Evolutionary conservation across 805 yeast genomes (phyloP), one percentile per base, ranked within the genome.

Genomic region (Wickerhamiella vanderwaltii): DNA sequence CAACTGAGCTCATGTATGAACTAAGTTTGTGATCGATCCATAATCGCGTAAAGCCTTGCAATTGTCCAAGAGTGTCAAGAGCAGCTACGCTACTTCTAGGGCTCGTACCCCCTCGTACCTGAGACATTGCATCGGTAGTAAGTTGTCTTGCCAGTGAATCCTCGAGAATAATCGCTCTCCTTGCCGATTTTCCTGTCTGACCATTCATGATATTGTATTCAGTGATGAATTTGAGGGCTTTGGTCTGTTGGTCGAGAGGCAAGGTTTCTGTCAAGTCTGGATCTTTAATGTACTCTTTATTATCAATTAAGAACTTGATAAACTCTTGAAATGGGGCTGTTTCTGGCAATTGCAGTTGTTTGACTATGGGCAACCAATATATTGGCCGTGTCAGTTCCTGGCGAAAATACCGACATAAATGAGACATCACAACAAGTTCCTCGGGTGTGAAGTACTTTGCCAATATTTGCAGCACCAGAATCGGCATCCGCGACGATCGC

Each of bases 401-500:
- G 11, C 33, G 32, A 19, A 37, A 37, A 23, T 29, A 22, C 13
- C 31, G 23, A 9, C 40, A 28, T 15, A 22, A 1, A 6, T 29
- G 25, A 4, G 40, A 29, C 25, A 29, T 22, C 20, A 28, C 25
- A 3, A 37, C 25, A 4, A 37, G 13, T 29, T 37, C 40, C 15
- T 37, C 29, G 6, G 40, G 40, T 9, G 33, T 19, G 34, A 22
- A 16, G 13, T 29, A 19, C 9, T 24, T 13, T 5, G 40, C 26
- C 2, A 37, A 11, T 19, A 37, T 13, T 15, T 29, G 31, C 2
- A 37, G 20, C 3, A 37, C 22, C n/a, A 9, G 20, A 7, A 37
- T 12, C 34, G 40, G 33, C 20, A 37, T 26, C 40, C 40, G 25
- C 30, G 40, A 29, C 40, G 40, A 32, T 24, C 32, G 40, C 40